Evolutionary conservation across 495 filamentous ascomycete species (phyloP), one percentile per base, ranked within the genome.

Genomic region (Penicilliopsis zonata): DNA sequence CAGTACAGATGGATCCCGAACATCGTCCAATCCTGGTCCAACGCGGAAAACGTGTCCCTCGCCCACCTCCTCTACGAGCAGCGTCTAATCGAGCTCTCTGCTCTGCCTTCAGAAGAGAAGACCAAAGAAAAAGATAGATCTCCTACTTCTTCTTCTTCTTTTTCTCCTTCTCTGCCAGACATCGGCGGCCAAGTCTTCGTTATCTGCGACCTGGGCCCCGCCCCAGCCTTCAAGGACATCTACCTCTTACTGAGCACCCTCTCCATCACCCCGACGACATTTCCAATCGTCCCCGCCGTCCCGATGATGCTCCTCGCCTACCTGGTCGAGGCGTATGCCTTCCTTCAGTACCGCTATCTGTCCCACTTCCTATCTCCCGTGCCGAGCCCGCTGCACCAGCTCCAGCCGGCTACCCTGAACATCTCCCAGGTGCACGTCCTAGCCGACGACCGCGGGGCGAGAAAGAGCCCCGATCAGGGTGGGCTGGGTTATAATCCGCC

Each of bases 41-140:
- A 73, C 37, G 69, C 67, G 19, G 61, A 64, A 35, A 74, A 76
- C 43, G 66, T 69, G 13, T 68, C 69, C 1, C 48, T 73, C 34
- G 69, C 69, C 3, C 72, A 76, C 30, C 52, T 76, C n/a, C 47
- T 71, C n/a, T 68, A 72, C 28, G 72, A 77, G 39, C 61, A 67
- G 13, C 67, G 69, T 2, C 59, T 77, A 2, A 53, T 47, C 46
- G 61, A 43, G 46, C 67, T 43, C 52, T 59, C 31, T 50, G 53
- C 17, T 54, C 64, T 32, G 29, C 54, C 13, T 36, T n/a, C n/a
- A n/a, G n/a, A n/a, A n/a, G n/a, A n/a, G n/a, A n/a, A n/a, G n/a
- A n/a, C n/a, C n/a, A n/a, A n/a, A n/a, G n/a, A n/a, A n/a, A n/a
- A n/a, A n/a, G n/a, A n/a, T n/a, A n/a, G n/a, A n/a, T n/a, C n/a